A percentile compares a stretch with the other conserved stretches of the same genome.
These are phyloP conservation scores for Cylindricascospora bacillispora DNA, from an alignment of 1,139 yeast genomes.

Conservation along the genomic window DNA sequence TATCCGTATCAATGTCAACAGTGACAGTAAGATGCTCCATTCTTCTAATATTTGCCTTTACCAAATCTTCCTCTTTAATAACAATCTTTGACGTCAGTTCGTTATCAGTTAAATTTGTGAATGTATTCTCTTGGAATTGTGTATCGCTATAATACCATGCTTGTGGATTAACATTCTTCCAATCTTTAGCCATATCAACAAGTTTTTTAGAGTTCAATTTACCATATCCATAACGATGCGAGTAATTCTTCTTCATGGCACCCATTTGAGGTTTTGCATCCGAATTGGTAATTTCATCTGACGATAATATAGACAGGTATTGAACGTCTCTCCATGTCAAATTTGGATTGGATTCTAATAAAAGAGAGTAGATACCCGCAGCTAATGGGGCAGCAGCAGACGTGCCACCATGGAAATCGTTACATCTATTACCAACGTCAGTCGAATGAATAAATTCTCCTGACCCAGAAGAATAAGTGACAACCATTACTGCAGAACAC, in stretches of 20 bases:
- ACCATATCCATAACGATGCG: constrained; percentile 89
- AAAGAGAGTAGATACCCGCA: constrained; percentile 82
- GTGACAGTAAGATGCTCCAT: constrained; percentile 82
- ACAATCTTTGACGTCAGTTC: constrained; percentile 33
- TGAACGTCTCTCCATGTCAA: constrained; percentile 96
- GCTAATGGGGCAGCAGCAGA: constrained; percentile 99
- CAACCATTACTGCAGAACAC: constrained; percentile 94
- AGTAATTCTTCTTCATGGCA: constrained; percentile 46
- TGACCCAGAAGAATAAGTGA: constrained; percentile 85
- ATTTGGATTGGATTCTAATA: constrained; percentile 68
- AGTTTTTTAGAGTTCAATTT: constrained; percentile 72
- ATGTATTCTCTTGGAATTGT: constrained; percentile 14
- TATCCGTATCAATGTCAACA: constrained; percentile 51
- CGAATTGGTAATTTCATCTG: constrained; percentile 52
- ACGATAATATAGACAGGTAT: constrained; percentile 61
- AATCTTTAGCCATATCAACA: constrained; percentile 61
- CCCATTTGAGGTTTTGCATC: constrained; percentile 63
- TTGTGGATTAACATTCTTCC: constrained; percentile 85
- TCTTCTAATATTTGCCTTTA: constrained; percentile 47
- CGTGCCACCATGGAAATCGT: constrained; percentile 82
- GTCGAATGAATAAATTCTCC: constrained; percentile 88
- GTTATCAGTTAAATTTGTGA: constrained; percentile 17
- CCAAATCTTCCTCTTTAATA: constrained; percentile 39
- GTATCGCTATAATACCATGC: constrained; percentile 51
- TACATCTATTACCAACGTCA: constrained; percentile 63